A percentile compares a stretch with the other conserved stretches of the same genome.
Conservation (phyloP, 1,284 basidiomycete species). For the Microbotryum scabiosae region DNA sequence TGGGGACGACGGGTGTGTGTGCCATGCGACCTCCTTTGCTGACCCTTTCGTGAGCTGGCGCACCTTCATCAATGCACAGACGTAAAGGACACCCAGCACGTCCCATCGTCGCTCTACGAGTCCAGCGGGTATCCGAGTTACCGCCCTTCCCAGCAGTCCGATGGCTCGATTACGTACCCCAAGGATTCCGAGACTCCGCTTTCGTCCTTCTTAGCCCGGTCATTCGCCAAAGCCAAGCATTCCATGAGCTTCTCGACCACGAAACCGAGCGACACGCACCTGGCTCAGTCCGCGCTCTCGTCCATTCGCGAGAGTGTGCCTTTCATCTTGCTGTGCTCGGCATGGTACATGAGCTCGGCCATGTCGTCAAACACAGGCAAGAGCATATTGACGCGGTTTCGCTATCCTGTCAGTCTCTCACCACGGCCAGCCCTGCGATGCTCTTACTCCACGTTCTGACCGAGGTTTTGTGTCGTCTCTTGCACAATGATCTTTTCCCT, state of each 20-base stretch:
- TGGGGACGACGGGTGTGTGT: neutral
- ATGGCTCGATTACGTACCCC: no score
- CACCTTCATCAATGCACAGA: neutral
- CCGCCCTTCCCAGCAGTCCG: neutral
- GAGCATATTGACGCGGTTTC: conserved; percentile 58
- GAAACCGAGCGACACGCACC: neutral
- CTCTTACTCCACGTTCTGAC: no score
- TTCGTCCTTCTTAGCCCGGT: neutral
- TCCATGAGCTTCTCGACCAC: neutral
- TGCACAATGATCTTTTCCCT: conserved; percentile 52
- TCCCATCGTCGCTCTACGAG: neutral
- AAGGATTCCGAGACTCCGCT: no score
- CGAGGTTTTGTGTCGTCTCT: no score
- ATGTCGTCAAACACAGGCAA: conserved; percentile 84
- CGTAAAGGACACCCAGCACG: conserved; percentile 6
- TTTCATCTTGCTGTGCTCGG: conserved; percentile 53
- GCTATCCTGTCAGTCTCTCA: conserved; percentile 26
- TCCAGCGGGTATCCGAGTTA: neutral
- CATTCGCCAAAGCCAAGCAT: neutral
- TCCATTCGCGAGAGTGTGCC: conserved; percentile 1
- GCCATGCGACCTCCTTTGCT: neutral
- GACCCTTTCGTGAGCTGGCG: neutral
- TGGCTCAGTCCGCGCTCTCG: no score
- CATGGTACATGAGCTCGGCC: conserved; percentile 72
- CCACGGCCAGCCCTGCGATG: neutral